phyloP scores from a whole-genome alignment of 75 land plant genomes.

The Sequoiadendron giganteum region DNA sequence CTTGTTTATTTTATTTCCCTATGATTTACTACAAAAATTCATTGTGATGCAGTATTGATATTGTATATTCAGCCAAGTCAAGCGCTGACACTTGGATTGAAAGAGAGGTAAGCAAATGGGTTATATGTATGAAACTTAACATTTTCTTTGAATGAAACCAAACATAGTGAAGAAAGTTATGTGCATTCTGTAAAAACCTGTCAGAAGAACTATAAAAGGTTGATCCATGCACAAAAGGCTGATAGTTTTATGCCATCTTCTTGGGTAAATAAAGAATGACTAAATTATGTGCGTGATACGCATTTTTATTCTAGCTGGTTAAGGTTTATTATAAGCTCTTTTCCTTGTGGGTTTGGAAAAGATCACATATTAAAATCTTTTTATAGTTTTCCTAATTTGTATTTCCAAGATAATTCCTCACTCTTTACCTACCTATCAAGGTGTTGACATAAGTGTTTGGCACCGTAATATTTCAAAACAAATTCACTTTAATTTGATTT shows the following conservation, averaged over 20 bases:
- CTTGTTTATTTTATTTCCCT: neutral
- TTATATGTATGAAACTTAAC: neutral
- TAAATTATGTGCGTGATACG: neutral
- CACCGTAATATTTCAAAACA: too few species aligned
- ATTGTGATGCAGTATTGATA: neutral
- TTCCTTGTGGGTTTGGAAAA: too few species aligned
- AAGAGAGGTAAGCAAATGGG: neutral
- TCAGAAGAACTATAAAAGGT: too few species aligned
- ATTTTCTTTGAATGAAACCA: neutral
- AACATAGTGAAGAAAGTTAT: neutral
- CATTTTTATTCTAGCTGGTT: too few species aligned
- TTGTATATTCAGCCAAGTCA: neutral
- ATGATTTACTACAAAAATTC: neutral
- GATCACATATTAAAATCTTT: too few species aligned
- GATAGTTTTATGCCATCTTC: neutral
- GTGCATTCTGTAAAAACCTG: neutral
- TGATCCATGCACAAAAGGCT: neutral
- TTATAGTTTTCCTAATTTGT: too few species aligned
- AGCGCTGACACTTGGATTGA: neutral
- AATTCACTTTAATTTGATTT: too few species aligned
- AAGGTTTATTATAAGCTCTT: too few species aligned
- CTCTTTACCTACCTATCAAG: too few species aligned
- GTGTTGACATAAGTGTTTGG: too few species aligned
- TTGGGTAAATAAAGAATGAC: neutral
- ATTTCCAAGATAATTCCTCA: too few species aligned